Evolutionary conservation across 2,329 filamentous ascomycete species (phyloP).

Genomic region (Cladosporium cucumerinum): DNA sequence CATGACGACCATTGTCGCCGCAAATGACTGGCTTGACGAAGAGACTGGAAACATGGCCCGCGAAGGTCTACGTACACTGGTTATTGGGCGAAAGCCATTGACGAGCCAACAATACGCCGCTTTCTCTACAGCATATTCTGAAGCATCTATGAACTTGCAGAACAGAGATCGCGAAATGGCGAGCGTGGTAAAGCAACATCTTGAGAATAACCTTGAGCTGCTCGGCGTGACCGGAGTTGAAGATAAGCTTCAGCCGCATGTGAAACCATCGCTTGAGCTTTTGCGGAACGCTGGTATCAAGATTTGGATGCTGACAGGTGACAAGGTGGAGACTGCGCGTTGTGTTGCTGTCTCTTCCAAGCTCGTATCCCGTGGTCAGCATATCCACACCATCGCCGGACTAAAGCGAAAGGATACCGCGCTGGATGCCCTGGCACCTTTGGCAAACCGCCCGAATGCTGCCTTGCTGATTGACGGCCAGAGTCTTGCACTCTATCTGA

Average conservation of each 20-base stretch:
- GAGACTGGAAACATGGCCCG: constrained; percentile 99
- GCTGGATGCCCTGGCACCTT: constrained; percentile 82
- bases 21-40: constrained; percentile 98
- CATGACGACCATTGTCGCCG: constrained; percentile 91
- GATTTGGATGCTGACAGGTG: constrained; percentile 99
- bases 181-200: constrained; percentile 70
- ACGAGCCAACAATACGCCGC: constrained; percentile 75
- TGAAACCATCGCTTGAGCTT: constrained; percentile 91
- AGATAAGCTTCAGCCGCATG: constrained; percentile 91
- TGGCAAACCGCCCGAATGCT: constrained; percentile 79
- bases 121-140: constrained; percentile 70
- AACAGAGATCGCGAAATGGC: constrained; percentile 81
- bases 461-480: constrained; percentile 95
- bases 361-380: constrained; percentile 87
- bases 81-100: constrained; percentile 87
- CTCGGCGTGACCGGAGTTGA: constrained; percentile 97
- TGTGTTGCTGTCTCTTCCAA: constrained; percentile 96
- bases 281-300: constrained; percentile 96
- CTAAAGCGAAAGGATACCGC: constrained; percentile 78
- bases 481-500: constrained; percentile 77
- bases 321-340: constrained; percentile 96
- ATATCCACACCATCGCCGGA: constrained; percentile 81
- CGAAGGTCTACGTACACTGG: constrained; percentile 88
- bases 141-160: constrained; percentile 75
- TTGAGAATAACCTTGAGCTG: constrained; percentile 86